Evolutionary conservation across 495 filamentous ascomycete species (phyloP), one percentile per base, ranked within the genome.

Genomic region (Oidiodendron maius): DNA sequence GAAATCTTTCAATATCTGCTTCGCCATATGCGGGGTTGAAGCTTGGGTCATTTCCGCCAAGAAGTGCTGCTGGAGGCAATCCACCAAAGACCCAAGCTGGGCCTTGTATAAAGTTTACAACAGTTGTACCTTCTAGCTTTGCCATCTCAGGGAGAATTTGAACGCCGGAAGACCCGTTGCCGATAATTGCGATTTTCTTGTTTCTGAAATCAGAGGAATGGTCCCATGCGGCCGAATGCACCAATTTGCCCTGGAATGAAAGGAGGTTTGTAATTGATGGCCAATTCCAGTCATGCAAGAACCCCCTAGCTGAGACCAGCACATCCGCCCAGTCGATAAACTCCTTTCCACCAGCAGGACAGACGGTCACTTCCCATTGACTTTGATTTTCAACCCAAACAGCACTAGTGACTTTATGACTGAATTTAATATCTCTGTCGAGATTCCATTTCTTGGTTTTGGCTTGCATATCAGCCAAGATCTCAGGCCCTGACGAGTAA

Each of bases 181-280:
- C 80, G 40, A 77, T 63, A 11, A 74, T 59, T 2, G 71, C 76
- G 26, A 83, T 71, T 13, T 52, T 63, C 53, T 78, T 74, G 12
- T 65, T 67, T 48, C 67, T 50, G 10, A 60, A 68, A 48, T 75
- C 49, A 23, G 50, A 69, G 9, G 52, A 66, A 51, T 62, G 59
- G 37, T 79, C 72, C 42, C 74, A 84, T 3, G 48, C 41, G 0
- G 80, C 80, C 35, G 66, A 77, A 50, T 84, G 80, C 40, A 81
- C 45, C 12, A 76, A 46, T 48, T 71, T 69, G 0, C 80, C 80
- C 34, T 71, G 63, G 56, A 76, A 84, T 3, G 68, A 54, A 37
- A 76, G 52, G 3, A 80, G 56, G 11, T 79, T 77, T 22, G 64
- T 60, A 18, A 84, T 77, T 1, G 64, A 52, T 0, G 80, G 80